phyloP scores from a whole-genome alignment of 305 asterid species.

The Solanum hybrid region DNA sequence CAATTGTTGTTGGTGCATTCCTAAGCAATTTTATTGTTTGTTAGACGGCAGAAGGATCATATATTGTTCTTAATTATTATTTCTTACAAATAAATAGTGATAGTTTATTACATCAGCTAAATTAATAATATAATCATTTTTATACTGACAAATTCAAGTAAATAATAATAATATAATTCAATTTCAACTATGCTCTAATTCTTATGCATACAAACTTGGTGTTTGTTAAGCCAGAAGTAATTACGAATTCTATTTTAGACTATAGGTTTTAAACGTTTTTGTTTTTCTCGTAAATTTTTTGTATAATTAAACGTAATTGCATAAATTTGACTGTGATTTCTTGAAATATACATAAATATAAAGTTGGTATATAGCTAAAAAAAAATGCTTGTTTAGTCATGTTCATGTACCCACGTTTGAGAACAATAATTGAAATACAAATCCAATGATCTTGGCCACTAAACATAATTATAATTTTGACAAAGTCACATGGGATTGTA shows the following conservation, averaged over 20 bases:
- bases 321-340: not conserved
- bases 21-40: not conserved
- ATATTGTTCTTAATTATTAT: not conserved
- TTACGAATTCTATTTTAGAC: not conserved
- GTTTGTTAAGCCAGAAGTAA: not conserved
- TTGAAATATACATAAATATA: not conserved
- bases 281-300: not conserved
- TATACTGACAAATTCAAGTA: not conserved
- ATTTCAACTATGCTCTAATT: not conserved
- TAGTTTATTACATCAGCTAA: not conserved
- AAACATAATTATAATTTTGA: not conserved
- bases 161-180: not conserved
- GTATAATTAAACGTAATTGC: not conserved
- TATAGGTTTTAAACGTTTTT: not conserved
- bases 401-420: conserved; percentile 1
- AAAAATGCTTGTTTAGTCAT: not conserved
- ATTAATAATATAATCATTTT: not conserved
- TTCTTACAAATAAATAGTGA: not conserved
- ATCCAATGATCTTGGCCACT: not conserved
- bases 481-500: conserved; percentile 3
- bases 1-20: not conserved
- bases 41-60: not conserved
- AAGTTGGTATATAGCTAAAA: not conserved
- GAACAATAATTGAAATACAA: not conserved
- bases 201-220: not conserved